Evolutionary conservation across 2,329 filamentous ascomycete species (phyloP).

Genomic region (Alternaria postmessia): DNA sequence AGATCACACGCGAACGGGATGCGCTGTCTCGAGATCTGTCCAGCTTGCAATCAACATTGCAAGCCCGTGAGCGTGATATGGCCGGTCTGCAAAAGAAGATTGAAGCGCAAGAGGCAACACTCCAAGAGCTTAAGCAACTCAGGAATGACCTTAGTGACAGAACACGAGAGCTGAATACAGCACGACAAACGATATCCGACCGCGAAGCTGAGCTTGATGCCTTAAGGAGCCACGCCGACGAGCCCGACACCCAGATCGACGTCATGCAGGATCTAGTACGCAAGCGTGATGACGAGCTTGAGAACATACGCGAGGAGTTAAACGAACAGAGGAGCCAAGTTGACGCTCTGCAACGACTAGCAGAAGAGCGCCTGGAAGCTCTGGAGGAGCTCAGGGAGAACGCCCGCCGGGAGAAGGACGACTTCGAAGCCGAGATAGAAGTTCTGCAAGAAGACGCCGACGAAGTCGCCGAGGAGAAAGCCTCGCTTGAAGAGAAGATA

Average conservation of each 20-base stretch:
- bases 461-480: constrained; percentile 58
- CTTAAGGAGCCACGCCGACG: constrained; percentile 45
- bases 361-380: constrained; percentile 51
- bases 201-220: constrained; percentile 50
- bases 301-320: constrained; percentile 60
- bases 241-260: constrained; percentile 51
- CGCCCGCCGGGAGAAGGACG: constrained; percentile 54
- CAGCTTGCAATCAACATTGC: constrained; percentile 39
- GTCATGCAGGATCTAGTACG: constrained; percentile 54
- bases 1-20: constrained; percentile 45
- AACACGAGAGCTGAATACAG: constrained; percentile 46
- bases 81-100: constrained; percentile 41
- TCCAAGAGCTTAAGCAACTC: constrained; percentile 43
- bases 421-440: constrained; percentile 65
- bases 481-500: constrained; percentile 67
- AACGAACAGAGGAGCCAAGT: constrained; percentile 43
- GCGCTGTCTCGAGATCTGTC: constrained; percentile 40
- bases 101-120: constrained; percentile 37
- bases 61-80: constrained; percentile 47
- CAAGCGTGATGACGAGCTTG: constrained; percentile 60
- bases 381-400: constrained; percentile 62
- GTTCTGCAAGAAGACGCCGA: constrained; percentile 56
- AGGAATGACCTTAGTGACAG: constrained; percentile 42
- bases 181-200: constrained; percentile 46
- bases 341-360: constrained; percentile 44